A percentile compares a stretch with the other conserved stretches of the same genome.
Evolutionary conservation across 129 eudicot species (phyloP).

Genomic region (Flaveria bidentis): DNA sequence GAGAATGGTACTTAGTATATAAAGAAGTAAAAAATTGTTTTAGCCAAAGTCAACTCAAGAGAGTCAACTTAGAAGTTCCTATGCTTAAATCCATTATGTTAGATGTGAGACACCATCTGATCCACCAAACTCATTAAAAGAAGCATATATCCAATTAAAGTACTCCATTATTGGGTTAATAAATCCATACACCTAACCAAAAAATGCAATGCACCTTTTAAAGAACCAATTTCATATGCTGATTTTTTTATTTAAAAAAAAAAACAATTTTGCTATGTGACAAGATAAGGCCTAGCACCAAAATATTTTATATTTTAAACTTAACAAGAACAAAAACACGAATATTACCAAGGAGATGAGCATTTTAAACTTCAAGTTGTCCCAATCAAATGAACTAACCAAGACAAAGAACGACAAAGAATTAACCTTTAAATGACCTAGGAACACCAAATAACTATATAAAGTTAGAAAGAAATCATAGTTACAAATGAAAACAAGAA

Average conservation of each 20-base stretch:
- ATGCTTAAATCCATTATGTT: conserved; percentile 25
- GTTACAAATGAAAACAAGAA: conserved; percentile 25
- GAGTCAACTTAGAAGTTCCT: conserved; percentile 17
- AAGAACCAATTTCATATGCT: conserved; percentile 7
- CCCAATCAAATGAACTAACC: conserved; percentile 5
- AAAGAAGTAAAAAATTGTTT: conserved; percentile 10
- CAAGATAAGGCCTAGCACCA: neutral
- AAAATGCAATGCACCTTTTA: neutral
- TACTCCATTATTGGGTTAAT: conserved; percentile 20
- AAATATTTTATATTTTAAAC: neutral
- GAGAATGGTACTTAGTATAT: neutral
- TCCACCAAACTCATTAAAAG: conserved; percentile 20
- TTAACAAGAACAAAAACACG: conserved; percentile 27
- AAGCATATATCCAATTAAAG: neutral
- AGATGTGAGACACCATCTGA: conserved; percentile 20
- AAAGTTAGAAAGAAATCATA: conserved; percentile 6
- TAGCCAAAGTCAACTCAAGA: conserved; percentile 28
- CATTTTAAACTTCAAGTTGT: conserved; percentile 25
- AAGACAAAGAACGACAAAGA: neutral
- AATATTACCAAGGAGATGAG: conserved; percentile 20
- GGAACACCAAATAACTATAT: conserved; percentile 12
- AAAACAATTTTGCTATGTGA: conserved; percentile 11
- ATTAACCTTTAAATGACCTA: neutral
- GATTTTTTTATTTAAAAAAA: neutral
- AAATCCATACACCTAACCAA: conserved; percentile 20